Percentiles rank a stretch among this genome's conserved stretches.
Conservation (phyloP, 257 asterid genomes). For the Echites panduratus region DNA sequence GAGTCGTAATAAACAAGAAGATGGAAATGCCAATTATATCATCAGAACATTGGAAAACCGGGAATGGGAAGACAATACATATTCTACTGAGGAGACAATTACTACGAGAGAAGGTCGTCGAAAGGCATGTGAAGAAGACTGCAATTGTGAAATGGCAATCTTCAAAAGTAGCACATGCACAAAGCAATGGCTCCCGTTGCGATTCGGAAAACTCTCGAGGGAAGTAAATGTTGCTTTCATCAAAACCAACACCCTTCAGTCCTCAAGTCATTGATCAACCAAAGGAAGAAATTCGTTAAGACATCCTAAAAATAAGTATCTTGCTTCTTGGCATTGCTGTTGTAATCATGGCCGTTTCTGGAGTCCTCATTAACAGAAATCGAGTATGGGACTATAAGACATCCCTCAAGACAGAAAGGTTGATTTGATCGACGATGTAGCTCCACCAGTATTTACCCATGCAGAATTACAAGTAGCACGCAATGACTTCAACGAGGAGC, state of each 20-base stretch:
- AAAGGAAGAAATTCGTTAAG: conserved; percentile 15
- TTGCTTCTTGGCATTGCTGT: conserved; percentile 16
- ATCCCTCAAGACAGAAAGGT: conserved; percentile 8
- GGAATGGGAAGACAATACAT: conserved; percentile 30
- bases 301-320: conserved; percentile 23
- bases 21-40: background rate
- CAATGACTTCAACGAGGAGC: conserved; percentile 33
- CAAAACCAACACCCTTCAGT: conserved; percentile 13
- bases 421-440: conserved; percentile 23
- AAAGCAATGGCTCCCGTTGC: conserved; percentile 49
- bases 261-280: background rate
- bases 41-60: conserved; percentile 17
- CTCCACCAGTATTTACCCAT: conserved; percentile 28
- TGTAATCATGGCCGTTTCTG: conserved; percentile 24
- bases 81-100: background rate
- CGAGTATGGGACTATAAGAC: conserved; percentile 9
- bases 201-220: conserved; percentile 31
- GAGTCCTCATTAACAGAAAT: conserved; percentile 10
- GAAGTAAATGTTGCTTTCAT: conserved; percentile 26
- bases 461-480: conserved; percentile 31
- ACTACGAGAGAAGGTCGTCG: conserved; percentile 27
- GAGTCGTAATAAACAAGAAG: conserved; percentile 19
- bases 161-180: conserved; percentile 20
- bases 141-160: conserved; percentile 46
- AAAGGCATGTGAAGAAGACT: conserved; percentile 40